These are phyloP conservation scores for Russula sp. DNA, from an alignment of 768 basidiomycete genomes.

Conservation along the genomic window DNA sequence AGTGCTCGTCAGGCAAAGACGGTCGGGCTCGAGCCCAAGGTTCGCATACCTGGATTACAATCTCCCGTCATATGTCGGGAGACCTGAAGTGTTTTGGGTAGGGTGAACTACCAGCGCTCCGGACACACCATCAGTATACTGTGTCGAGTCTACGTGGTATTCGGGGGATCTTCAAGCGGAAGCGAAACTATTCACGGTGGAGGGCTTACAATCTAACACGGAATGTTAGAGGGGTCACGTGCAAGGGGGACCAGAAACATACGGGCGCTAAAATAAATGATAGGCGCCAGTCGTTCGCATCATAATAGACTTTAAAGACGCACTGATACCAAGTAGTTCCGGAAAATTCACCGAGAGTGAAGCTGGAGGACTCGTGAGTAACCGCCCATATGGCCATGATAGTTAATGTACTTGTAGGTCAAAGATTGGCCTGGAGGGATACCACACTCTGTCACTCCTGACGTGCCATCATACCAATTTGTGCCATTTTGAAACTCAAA, in stretches of 20 bases:
- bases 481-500: conserved; percentile 44
- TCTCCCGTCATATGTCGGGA: conserved; percentile 44
- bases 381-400: not conserved
- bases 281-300: not conserved
- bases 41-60: conserved; percentile 32
- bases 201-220: conserved; percentile 31
- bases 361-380: conserved; percentile 32
- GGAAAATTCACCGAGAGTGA: conserved; percentile 43
- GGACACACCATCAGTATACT: conserved; percentile 50
- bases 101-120: conserved; percentile 50
- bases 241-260: conserved; percentile 14
- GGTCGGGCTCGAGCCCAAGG: not conserved
- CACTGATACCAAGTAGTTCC: conserved; percentile 54
- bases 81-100: conserved; percentile 36
- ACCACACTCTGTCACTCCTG: conserved; percentile 49
- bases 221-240: not conserved
- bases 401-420: conserved; percentile 37
- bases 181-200: not conserved
- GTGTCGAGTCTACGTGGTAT: conserved; percentile 31
- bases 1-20: conserved; percentile 26
- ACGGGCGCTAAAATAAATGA: conserved; percentile 31
- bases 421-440: conserved; percentile 51
- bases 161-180: not conserved
- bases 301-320: conserved; percentile 21
- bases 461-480: conserved; percentile 49